Evolutionary conservation across 768 basidiomycete species (phyloP).

Genomic region (Tulasnella sp.): DNA sequence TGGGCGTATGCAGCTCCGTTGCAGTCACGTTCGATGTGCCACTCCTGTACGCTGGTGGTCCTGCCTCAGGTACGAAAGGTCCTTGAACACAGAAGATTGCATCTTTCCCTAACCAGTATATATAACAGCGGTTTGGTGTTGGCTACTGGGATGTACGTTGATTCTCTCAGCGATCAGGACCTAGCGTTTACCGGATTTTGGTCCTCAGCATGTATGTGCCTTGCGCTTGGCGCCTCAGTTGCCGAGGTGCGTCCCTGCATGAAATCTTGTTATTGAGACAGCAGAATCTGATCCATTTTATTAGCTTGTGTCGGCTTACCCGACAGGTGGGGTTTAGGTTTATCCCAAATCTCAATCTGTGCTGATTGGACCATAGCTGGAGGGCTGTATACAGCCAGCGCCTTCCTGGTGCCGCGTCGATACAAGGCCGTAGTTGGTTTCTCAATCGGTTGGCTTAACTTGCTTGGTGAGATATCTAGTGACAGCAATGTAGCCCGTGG

Average conservation of each 20-base stretch:
- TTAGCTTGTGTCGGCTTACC: constrained; percentile 21
- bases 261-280: background rate
- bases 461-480: constrained; percentile 48
- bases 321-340: constrained; percentile 18
- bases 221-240: constrained; percentile 23
- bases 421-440: constrained; percentile 19
- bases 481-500: no score
- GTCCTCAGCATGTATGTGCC: constrained; percentile 21
- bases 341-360: no score
- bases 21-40: constrained; percentile 16
- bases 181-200: background rate
- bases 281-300: background rate
- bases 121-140: constrained; percentile 17
- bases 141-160: constrained; percentile 13
- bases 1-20: constrained; percentile 19
- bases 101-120: no score
- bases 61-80: background rate
- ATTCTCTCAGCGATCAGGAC: no score
- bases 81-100: no score
- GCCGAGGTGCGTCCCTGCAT: constrained; percentile 22
- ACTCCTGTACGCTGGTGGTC: constrained; percentile 11
- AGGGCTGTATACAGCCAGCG: constrained; percentile 22
- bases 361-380: constrained; percentile 18
- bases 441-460: constrained; percentile 72
- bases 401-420: constrained; percentile 14